Percentiles rank a stretch among this genome's conserved stretches.
phyloP scores from a whole-genome alignment of 2,329 filamentous ascomycete genomes.

The Fusarium drepaniforme region DNA sequence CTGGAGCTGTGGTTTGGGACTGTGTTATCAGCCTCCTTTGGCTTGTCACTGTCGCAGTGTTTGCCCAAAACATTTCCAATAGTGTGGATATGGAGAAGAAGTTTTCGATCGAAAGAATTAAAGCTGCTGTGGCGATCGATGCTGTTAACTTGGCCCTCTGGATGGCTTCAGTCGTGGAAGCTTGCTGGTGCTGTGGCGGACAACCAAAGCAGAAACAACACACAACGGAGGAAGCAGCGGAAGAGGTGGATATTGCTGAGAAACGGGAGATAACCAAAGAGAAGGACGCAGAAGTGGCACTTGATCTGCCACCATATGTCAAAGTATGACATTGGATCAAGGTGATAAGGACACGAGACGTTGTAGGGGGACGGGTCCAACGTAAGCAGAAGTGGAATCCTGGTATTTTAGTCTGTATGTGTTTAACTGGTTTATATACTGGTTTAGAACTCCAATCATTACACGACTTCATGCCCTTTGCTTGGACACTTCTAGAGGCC shows the following conservation, averaged over 20 bases:
- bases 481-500: slow-evolving; percentile 37
- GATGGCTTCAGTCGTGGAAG: slow-evolving; percentile 17
- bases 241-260: not conserved
- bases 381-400: not conserved
- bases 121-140: slow-evolving; percentile 16
- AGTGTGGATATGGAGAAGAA: not conserved
- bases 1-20: slow-evolving; percentile 12
- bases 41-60: slow-evolving; percentile 23
- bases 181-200: slow-evolving; percentile 18
- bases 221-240: not conserved
- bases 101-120: not conserved
- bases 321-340: not conserved
- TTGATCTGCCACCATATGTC: slow-evolving; percentile 8
- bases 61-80: slow-evolving; percentile 11
- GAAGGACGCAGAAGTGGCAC: not conserved
- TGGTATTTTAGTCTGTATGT: not conserved
- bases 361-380: not conserved
- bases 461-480: slow-evolving; percentile 16
- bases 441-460: slow-evolving; percentile 3
- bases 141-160: slow-evolving; percentile 20
- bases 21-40: slow-evolving; percentile 17
- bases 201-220: not conserved
- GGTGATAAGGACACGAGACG: too few species aligned
- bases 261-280: not conserved
- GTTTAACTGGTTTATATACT: slow-evolving; percentile 2